phyloP scores from a whole-genome alignment of 495 filamentous ascomycete species.

The Neurospora cerealis region DNA sequence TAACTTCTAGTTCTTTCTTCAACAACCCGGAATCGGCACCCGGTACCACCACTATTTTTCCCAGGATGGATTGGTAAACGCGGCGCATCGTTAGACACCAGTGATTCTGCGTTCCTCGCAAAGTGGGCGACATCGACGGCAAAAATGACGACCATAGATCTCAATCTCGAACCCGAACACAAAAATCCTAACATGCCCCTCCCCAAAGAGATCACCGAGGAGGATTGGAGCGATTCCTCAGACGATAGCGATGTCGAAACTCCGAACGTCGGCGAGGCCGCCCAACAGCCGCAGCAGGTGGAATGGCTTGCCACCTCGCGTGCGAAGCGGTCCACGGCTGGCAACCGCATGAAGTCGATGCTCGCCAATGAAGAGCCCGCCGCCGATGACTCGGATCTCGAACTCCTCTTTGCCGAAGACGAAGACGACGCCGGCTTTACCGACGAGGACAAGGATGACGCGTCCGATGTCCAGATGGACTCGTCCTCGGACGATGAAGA shows the following conservation, averaged over 20 bases:
- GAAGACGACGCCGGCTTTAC: slow-evolving; percentile 77
- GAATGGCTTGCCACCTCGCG: slow-evolving; percentile 73
- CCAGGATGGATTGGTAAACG: neutral
- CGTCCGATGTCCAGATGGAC: slow-evolving; percentile 69
- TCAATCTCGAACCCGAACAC: neutral
- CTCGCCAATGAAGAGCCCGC: slow-evolving; percentile 62
- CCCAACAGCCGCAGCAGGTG: slow-evolving; percentile 24
- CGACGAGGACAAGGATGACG: slow-evolving; percentile 57
- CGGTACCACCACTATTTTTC: neutral
- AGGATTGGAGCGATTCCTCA: slow-evolving; percentile 14
- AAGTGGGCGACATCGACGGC: neutral
- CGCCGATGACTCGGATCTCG: slow-evolving; percentile 53
- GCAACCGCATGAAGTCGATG: slow-evolving; percentile 72
- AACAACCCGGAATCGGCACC: neutral
- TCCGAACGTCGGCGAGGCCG: slow-evolving; percentile 12
- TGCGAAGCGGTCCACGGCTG: slow-evolving; percentile 73
- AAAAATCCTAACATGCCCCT: neutral
- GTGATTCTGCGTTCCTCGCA: neutral
- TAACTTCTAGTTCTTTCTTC: neutral
- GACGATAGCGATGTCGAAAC: slow-evolving; percentile 13
- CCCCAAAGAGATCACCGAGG: slow-evolving; percentile 16
- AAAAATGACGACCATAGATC: neutral
- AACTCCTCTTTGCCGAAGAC: slow-evolving; percentile 75
- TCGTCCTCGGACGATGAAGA: slow-evolving; percentile 78
- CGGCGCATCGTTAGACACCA: neutral